Percentiles rank a stretch among this genome's conserved stretches.
Evolutionary conservation across 2,329 filamentous ascomycete genomes (phyloP).

Genomic region (Scytalidium lignicola): DNA sequence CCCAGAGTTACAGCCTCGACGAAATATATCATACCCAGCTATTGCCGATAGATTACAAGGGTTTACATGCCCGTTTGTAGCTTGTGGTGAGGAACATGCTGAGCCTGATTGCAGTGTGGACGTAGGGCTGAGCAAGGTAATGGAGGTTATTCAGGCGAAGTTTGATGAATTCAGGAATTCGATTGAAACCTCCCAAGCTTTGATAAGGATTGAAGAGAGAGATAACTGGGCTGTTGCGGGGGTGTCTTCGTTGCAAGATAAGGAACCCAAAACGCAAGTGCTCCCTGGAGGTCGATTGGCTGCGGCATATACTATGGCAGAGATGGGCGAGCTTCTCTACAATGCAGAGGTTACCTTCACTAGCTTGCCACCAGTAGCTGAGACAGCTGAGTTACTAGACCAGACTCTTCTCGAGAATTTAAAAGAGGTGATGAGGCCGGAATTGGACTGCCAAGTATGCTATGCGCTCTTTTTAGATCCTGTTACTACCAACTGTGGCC

Average conservation of each 20-base stretch:
- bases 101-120: conserved; percentile 71
- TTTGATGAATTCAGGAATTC: conserved; percentile 37
- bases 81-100: conserved; percentile 68
- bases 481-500: conserved; percentile 78
- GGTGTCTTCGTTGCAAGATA: conserved; percentile 34
- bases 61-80: conserved; percentile 66
- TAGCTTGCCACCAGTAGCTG: conserved; percentile 18
- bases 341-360: conserved; percentile 51
- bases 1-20: conserved; percentile 58
- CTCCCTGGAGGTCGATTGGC: conserved; percentile 55
- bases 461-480: conserved; percentile 78
- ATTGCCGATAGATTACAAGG: conserved; percentile 60
- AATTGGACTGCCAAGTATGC: conserved; percentile 86
- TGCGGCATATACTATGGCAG: conserved; percentile 62
- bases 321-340: conserved; percentile 53
- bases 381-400: conserved; percentile 34
- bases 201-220: conserved; percentile 34
- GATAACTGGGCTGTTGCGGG: conserved; percentile 38
- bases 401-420: conserved; percentile 48
- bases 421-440: conserved; percentile 56
- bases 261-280: conserved; percentile 29
- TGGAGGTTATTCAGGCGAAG: conserved; percentile 52
- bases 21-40: conserved; percentile 73
- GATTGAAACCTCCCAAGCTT: conserved; percentile 31
- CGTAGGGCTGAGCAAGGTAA: conserved; percentile 69